Conservation (phyloP, 176 grass and related monocot species). For the Oryza glaberrima region DNA sequence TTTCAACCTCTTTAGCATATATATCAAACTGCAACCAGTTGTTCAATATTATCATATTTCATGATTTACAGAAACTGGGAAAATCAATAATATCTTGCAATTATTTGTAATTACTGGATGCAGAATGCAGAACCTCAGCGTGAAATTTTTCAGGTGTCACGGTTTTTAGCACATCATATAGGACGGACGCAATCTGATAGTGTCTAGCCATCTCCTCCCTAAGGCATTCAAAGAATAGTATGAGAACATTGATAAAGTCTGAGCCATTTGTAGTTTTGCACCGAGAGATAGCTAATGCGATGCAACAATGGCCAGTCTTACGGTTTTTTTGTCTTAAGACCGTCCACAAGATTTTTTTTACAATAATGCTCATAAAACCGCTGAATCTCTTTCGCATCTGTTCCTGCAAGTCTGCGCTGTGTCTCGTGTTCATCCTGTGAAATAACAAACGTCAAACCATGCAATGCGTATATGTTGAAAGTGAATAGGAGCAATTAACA, state of each 20-base stretch:
- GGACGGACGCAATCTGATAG: constrained; percentile 75
- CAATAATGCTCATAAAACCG: constrained; percentile 69
- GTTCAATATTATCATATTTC: constrained; percentile 15
- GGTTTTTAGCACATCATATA: constrained; percentile 86
- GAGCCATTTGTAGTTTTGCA: not conserved
- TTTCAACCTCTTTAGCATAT: constrained; percentile 68
- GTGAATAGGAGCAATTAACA: not conserved
- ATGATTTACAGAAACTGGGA: constrained; percentile 16
- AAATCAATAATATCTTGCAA: not conserved
- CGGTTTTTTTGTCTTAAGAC: constrained; percentile 45
- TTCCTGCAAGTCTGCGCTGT: constrained; percentile 31
- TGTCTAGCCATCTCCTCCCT: constrained; percentile 83
- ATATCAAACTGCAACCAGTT: constrained; percentile 48
- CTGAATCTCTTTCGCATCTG: constrained; percentile 78
- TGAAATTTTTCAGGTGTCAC: constrained; percentile 50
- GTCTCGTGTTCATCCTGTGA: constrained; percentile 75
- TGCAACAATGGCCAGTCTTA: constrained; percentile 45
- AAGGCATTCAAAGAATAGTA: constrained; percentile 25
- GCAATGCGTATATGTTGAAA: not conserved
- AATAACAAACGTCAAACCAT: constrained; percentile 13
- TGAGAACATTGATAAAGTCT: constrained; percentile 35
- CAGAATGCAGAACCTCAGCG: constrained; percentile 47
- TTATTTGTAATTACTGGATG: not conserved
- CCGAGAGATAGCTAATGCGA: not conserved
- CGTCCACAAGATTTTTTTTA: constrained; percentile 54